Percentiles rank a stretch among this genome's conserved stretches.
phyloP scores from a whole-genome alignment of 495 filamentous ascomycete genomes.

The Aspergillus leporis region DNA sequence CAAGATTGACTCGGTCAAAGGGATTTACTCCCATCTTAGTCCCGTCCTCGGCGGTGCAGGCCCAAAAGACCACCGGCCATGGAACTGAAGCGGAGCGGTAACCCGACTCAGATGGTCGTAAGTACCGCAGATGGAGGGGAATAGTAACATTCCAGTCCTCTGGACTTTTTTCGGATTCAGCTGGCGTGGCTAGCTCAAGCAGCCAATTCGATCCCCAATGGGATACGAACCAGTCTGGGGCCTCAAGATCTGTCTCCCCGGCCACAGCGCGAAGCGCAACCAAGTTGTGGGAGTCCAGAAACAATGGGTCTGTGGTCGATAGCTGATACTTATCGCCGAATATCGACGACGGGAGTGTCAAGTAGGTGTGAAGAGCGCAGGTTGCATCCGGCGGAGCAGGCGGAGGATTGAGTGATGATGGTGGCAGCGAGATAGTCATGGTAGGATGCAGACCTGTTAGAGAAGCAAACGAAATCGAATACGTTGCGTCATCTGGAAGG shows the following conservation, averaged over 20 bases:
- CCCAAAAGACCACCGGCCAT: constrained; percentile 89
- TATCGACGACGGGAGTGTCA: constrained; percentile 80
- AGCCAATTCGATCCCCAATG: constrained; percentile 82
- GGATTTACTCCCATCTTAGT: constrained; percentile 76
- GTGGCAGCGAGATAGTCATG: constrained; percentile 58
- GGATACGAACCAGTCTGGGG: constrained; percentile 75
- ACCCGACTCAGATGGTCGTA: constrained; percentile 57
- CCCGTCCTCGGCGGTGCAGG: constrained; percentile 73
- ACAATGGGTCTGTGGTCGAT: constrained; percentile 60
- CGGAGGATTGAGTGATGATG: constrained; percentile 30
- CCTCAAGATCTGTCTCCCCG: constrained; percentile 89
- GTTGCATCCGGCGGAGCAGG: constrained; percentile 36
- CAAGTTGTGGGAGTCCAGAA: constrained; percentile 75
- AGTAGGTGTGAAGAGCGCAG: constrained; percentile 79
- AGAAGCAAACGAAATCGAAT: constrained; percentile 52
- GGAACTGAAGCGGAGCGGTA: constrained; percentile 54
- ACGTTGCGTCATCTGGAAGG: constrained; percentile 43
- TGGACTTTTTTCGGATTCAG: constrained; percentile 13
- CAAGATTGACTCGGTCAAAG: constrained; percentile 80
- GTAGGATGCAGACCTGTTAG: constrained; percentile 91
- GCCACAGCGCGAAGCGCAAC: constrained; percentile 63
- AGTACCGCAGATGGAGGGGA: constrained; percentile 86
- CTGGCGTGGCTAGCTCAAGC: constrained; percentile 65
- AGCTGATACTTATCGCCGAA: constrained; percentile 90
- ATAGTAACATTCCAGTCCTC: constrained; percentile 70